Base-by-base conservation (phyloP, 192 early-diverging fungal genomes). In the Radiomyces spectabilis region DNA sequence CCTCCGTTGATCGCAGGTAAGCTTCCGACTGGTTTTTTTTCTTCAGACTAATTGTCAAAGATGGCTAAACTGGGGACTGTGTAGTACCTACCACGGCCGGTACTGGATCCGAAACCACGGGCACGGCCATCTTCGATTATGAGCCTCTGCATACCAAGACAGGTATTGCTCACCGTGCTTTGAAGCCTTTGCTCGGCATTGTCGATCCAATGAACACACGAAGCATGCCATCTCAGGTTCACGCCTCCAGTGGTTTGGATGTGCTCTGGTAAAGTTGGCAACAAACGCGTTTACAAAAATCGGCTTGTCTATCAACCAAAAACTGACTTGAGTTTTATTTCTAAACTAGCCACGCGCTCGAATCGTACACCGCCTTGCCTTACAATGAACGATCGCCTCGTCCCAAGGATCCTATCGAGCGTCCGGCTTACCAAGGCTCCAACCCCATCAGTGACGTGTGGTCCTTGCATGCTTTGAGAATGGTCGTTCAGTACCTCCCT, bases 401-500 rank as follows among this genome's bases (percentile, higher is more conserved):
- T 15, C 92, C 92, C 12, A 54, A 63, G 35, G 90, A 91, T 67
- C 92, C 92, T 31, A 79, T 88, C 13, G 66, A 80, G 35, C 82
- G 92, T 43, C 92, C 92, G 7, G 89, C 92, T 1, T 94, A 94
- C 69, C 89, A 94, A 68, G 92, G 92, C 21, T 82, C 89, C 34
- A 94, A 94, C 65, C 92, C 92, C 5, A 94, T 94, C 70, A 85
- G 82, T 58, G 92, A 94, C 55, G 81, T 94, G 40, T 94, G 92
- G 92, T 90, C 89, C 0, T 56, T 85, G 8, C 79, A 82, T 58
- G 85, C 85, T 5, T 65, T 94, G 55, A 73, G 74, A 39, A 86
- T 94, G 85, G 87, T 87, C 5, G 79, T 87, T 47, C 72, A 89
- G 46, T 85, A 89, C 42, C 63, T 94, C 41, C 86, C 84, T 7